Evolutionary conservation across 2,329 filamentous ascomycete genomes (phyloP), one percentile per base, ranked within the genome.

Genomic region (Aspergillus phoenicis): DNA sequence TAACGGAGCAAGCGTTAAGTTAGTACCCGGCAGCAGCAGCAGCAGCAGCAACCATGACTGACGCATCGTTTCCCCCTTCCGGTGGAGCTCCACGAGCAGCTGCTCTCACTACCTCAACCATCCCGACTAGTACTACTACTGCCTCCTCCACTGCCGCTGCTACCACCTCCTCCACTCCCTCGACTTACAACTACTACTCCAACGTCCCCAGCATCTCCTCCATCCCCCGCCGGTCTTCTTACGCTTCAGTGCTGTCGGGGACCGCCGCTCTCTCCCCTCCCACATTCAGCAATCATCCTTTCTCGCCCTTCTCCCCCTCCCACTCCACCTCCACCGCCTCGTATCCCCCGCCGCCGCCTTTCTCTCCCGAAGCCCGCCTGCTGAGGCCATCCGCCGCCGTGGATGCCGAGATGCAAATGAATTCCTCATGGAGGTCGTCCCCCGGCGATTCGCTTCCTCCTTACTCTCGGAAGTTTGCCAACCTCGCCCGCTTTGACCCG

Each of bases 211-310:
- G 71, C 66, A 70, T 77, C 67, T 73, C 78, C 58, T 75, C 77
- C 51, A 71, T 76, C 64, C 79, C 78, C 68, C 81, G 84, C 71
- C 80, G 85, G 66, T 84, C 83, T 45, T 88, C 86, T 55, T 87
- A 87, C 77, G 85, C 86, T 68, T 87, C 85, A 26, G 84, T 87
- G 61, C 81, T 85, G 60, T 83, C 84, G 57, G 85, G 84, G 52
- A 80, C 79, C 66, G 75, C 77, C 66, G 75, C 77, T 58, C 61
- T 75, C 62, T 75, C 75, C 59, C 71, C 74, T 45, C 73, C 75
- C 67, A 72, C 72, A 64, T 71, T 17, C 3, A 11, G 71, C 72
- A 69, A 73, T 55, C 78, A 76, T 66, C 81, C 79, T 63, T 84
- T 84, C 69, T 83, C 84, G 3, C 83, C 87, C 67, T 79, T 51